These are phyloP conservation scores for Atkinsonella hypoxylon DNA, from an alignment of 2,329 filamentous ascomycete species.

Conservation along the genomic window DNA sequence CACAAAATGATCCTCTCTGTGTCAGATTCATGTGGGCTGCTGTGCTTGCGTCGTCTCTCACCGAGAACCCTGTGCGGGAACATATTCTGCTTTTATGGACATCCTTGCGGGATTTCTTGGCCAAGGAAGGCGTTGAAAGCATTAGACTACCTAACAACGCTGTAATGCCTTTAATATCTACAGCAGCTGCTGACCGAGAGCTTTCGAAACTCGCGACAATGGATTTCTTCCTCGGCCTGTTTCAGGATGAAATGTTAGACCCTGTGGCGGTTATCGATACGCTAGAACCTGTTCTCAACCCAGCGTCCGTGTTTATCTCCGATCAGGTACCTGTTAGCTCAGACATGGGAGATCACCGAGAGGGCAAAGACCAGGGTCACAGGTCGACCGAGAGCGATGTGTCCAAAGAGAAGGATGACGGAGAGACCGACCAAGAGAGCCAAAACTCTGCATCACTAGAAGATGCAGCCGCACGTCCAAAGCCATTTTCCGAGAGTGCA, in stretches of 20 bases:
- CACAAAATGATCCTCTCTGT: conserved; percentile 26
- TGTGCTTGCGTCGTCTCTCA: conserved; percentile 39
- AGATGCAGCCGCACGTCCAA: conserved; percentile 6
- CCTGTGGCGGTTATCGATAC: conserved; percentile 81
- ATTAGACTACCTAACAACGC: conserved; percentile 71
- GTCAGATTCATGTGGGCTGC: conserved; percentile 47
- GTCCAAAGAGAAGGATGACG: not conserved
- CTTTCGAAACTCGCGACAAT: conserved; percentile 88
- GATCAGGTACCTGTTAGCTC: conserved; percentile 8
- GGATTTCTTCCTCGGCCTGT: conserved; percentile 89
- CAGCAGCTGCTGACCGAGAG: conserved; percentile 75
- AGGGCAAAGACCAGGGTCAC: not conserved
- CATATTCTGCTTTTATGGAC: conserved; percentile 48
- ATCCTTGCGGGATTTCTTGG: conserved; percentile 40
- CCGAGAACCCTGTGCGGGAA: conserved; percentile 40
- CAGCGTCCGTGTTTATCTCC: conserved; percentile 39
- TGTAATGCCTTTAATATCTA: conserved; percentile 77
- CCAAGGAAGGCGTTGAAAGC: conserved; percentile 26
- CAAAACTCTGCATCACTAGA: conserved; percentile 5
- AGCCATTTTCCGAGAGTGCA: conserved; percentile 38
- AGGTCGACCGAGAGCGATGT: not conserved
- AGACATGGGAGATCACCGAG: not conserved
- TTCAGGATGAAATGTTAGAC: conserved; percentile 70
- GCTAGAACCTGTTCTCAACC: conserved; percentile 82
- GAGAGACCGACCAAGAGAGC: not conserved